Evolutionary conservation across 1,139 yeast genomes (phyloP), one percentile per base, ranked within the genome.

Genomic region (Yamadazyma kanchanaburiensis): DNA sequence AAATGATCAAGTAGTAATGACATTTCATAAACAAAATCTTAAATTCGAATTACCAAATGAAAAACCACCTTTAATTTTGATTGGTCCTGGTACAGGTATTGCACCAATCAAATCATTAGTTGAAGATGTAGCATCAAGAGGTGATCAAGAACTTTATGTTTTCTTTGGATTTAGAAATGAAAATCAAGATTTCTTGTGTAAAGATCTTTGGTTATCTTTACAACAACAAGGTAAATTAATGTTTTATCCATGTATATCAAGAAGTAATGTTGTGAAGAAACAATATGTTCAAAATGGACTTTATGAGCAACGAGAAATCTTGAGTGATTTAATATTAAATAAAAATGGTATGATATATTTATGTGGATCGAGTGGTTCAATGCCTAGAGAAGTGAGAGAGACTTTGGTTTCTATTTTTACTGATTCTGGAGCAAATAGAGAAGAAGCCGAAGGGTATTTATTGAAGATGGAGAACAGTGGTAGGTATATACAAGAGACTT

Each of bases 301-400:
- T 24, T 81, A 73, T 60, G 58, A 61, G 16, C 55, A 79, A 28
- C 64, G 66, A 19, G 53, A 61, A 3, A 31, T 62, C 15, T 57
- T 88, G 2, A 74, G 70, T 1, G 68, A 76, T 6, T 53, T 80
- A 30, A 52, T 88, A 6, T 52, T 74, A 3, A 61, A 77, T n/a
- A 48, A 71, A 25, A 51, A 65, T 12, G 94, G 86, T 0, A 57
- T 72, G 0, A 58, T 88, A 5, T 88, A 81, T 51, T 66, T 91
- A 3, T 89, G 98, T 63, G 96, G 98, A 0, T 81, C 95, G 9
- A 80, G 95, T 21, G 98, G 98, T 1, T 76, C 78, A 40, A 94
- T 91, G 98, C 98, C 99, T 1, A 71, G 80, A 22, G 94, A 91
- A 51, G 94, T 91, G 1, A 65, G 95, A 38, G 56, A 83, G 13